These are phyloP conservation scores for Auricularia auricula-judae DNA, from an alignment of 768 basidiomycete species.

Conservation along the genomic window DNA sequence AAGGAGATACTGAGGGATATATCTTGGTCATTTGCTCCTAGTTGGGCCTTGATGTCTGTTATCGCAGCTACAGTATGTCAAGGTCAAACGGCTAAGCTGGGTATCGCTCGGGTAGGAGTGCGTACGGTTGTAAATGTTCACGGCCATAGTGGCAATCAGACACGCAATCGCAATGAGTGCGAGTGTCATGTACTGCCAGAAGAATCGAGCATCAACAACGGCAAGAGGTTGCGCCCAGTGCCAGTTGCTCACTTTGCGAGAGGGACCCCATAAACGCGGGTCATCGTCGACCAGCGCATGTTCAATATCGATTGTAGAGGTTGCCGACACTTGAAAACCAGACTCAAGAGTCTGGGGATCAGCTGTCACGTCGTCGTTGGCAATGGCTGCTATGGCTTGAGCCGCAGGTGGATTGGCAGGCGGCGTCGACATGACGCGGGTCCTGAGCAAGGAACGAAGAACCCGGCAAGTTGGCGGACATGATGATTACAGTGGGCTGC, in stretches of 20 bases:
- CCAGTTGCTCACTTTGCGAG: conserved; percentile 22
- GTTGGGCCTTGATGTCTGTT: conserved; percentile 43
- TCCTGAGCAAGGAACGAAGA: too few species aligned
- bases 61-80: conserved; percentile 41
- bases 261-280: conserved; percentile 45
- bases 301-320: conserved; percentile 22
- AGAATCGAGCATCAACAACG: too few species aligned
- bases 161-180: conserved; percentile 39
- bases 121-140: conserved; percentile 50
- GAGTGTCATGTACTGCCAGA: conserved; percentile 33
- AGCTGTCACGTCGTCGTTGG: too few species aligned
- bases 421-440: too few species aligned
- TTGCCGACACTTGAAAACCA: not conserved
- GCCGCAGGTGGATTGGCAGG: too few species aligned
- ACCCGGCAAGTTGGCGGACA: too few species aligned
- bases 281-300: conserved; percentile 40
- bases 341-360: too few species aligned
- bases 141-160: conserved; percentile 46
- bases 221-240: too few species aligned
- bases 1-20: conserved; percentile 59
- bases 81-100: conserved; percentile 6
- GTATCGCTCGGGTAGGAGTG: conserved; percentile 13
- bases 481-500: too few species aligned
- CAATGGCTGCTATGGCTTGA: too few species aligned
- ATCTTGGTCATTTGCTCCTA: conserved; percentile 47